Evolutionary conservation across 129 eudicot genomes (phyloP).

Genomic region (Arctium lappa): DNA sequence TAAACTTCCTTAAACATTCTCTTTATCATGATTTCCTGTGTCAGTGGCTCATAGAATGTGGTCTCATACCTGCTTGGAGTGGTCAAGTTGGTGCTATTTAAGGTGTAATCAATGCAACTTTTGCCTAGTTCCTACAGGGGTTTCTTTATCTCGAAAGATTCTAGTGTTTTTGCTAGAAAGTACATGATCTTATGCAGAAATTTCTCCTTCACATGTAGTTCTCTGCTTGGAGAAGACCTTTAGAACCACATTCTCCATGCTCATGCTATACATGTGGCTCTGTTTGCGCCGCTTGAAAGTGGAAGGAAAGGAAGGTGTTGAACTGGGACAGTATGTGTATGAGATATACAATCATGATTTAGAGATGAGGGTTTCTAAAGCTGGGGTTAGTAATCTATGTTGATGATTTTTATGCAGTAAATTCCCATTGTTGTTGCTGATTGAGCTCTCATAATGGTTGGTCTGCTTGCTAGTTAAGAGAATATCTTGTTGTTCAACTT

Average conservation of each 20-base stretch:
- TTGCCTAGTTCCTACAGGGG: neutral
- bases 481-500: neutral
- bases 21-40: too few relatives aligned
- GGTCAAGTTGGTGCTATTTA: too few relatives aligned
- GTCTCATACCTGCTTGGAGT: too few relatives aligned
- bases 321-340: constrained; percentile 84
- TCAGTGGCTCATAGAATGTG: too few relatives aligned
- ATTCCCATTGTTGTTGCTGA: neutral
- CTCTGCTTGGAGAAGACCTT: constrained; percentile 90
- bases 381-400: constrained; percentile 74
- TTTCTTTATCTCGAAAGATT: neutral
- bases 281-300: constrained; percentile 82
- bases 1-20: too few relatives aligned
- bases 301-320: constrained; percentile 86
- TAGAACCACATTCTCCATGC: constrained; percentile 89
- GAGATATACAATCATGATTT: constrained; percentile 92
- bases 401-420: neutral
- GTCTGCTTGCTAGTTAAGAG: constrained; percentile 2
- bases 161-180: too few relatives aligned
- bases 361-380: constrained; percentile 82
- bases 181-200: neutral
- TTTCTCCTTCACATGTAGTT: constrained; percentile 48
- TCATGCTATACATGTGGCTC: constrained; percentile 94
- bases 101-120: neutral
- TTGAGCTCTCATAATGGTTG: neutral